Base-by-base conservation (phyloP, 208 protist genomes). In the Lotmaria passim region DNA sequence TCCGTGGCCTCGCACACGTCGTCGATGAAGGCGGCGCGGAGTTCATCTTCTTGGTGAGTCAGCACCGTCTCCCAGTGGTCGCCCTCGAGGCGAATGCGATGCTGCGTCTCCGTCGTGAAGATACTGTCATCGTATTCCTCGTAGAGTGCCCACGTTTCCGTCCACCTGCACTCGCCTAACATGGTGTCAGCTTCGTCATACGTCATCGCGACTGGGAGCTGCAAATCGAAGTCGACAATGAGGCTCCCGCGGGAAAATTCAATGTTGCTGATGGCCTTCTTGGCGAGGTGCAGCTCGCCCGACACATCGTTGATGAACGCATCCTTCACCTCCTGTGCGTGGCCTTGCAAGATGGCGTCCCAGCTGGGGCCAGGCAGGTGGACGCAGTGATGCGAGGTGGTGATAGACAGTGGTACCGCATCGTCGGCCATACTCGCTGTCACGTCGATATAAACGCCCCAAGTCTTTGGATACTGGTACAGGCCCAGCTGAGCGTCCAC, bases 41-140 rank as follows among this genome's bases (percentile, higher is more conserved):
- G 67, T 5, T 63, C 72, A 0, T 55, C 47, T 28, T 55, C 73
- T 28, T 80, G 64, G 34, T 69, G 36, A 0, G 61, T 36, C 19
- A 85, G 14, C 2, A 90, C 78, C 3, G 59, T 39, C 0, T 47
- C 66, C 81, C 81, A 90, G 70, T 69, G 55, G 17, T 82, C 73
- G 33, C 85, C 81, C 7, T 86, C 78, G 11, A 86, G 70, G 8
- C 46, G 63, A 33, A 82, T 70, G 38, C 75, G 61, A 68, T 86
- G 85, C 14, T 47, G 67, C 7, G 81, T 83, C 26, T 82, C 56
- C 19, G 50, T 7, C 15, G 33, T n/a, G 8, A 28, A 15, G 10
- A 30, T 3, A 11, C 41, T 0, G 8, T 17, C 34, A 47, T 65
- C 33, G 34, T 39, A n/a, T 11, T 24, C 26, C 33, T 59, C 19